Evolutionary conservation across 345 rosid genomes (phyloP).

Genomic region (Tarenaya hassleriana): DNA sequence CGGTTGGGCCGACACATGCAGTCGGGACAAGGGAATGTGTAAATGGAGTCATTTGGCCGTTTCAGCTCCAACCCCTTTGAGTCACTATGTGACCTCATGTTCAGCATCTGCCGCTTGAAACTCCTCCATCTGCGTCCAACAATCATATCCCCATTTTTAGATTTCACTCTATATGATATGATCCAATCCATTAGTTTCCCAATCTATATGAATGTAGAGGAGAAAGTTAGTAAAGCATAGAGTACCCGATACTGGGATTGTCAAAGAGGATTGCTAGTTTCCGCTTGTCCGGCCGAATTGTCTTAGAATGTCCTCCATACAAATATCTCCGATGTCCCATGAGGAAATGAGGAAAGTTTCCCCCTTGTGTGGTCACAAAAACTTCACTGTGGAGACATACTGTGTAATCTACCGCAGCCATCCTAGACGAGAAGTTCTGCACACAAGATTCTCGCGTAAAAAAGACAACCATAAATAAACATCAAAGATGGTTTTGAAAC

Average conservation of each 20-base stretch:
- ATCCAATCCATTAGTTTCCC: too few relatives aligned
- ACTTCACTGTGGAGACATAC: slow-evolving; percentile 90
- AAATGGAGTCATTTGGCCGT: slow-evolving; percentile 78
- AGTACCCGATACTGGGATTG: slow-evolving; percentile 64
- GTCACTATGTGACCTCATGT: slow-evolving; percentile 87
- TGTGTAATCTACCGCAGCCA: slow-evolving; percentile 84
- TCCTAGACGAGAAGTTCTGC: slow-evolving; percentile 76
- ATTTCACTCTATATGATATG: too few relatives aligned
- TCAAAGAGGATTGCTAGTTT: slow-evolving; percentile 68
- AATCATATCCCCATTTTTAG: too few relatives aligned
- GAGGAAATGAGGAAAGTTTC: slow-evolving; percentile 79
- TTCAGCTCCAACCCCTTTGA: slow-evolving; percentile 88
- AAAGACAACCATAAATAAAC: slow-evolving; percentile 11
- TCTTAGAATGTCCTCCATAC: slow-evolving; percentile 73
- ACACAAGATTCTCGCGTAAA: slow-evolving; percentile 27
- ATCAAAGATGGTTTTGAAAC: background rate
- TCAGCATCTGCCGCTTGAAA: slow-evolving; percentile 85
- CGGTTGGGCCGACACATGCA: slow-evolving; percentile 85
- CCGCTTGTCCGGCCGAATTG: slow-evolving; percentile 73
- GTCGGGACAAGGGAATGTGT: slow-evolving; percentile 93
- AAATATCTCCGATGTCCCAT: slow-evolving; percentile 74
- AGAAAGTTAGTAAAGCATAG: slow-evolving; percentile 10
- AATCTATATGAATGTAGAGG: slow-evolving; percentile 6
- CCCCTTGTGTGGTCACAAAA: slow-evolving; percentile 89
- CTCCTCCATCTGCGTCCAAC: slow-evolving; percentile 91